A percentile compares a stretch with the other conserved stretches of the same genome.
Conservation (phyloP, 495 filamentous ascomycete genomes). For the Apodospora peruviana region DNA sequence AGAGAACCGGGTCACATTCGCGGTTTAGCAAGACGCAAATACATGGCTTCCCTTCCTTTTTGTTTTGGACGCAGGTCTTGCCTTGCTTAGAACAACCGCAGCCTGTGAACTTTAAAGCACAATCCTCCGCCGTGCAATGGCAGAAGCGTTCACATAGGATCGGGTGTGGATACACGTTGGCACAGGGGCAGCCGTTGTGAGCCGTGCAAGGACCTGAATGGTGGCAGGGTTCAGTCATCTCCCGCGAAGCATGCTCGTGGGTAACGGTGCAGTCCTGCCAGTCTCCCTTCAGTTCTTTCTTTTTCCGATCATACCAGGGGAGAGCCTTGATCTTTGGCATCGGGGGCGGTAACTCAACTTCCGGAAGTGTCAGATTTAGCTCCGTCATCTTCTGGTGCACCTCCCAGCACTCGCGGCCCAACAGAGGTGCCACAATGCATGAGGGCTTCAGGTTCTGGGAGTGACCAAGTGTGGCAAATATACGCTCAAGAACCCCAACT, state of each 20-base stretch:
- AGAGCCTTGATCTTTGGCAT: constrained; percentile 29
- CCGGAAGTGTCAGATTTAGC: constrained; percentile 25
- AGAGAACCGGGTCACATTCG: constrained; percentile 69
- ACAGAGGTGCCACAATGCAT: constrained; percentile 35
- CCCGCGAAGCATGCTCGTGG: constrained; percentile 37
- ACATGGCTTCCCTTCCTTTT: constrained; percentile 47
- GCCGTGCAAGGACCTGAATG: constrained; percentile 43
- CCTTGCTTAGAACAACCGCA: constrained; percentile 53
- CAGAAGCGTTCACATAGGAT: constrained; percentile 66
- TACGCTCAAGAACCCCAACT: constrained; percentile 28
- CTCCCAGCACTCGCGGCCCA: constrained; percentile 46
- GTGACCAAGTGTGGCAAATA: constrained; percentile 32
- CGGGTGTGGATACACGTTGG: constrained; percentile 26
- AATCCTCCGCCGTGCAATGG: constrained; percentile 51
- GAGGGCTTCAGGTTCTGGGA: constrained; percentile 28
- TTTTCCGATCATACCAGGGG: constrained; percentile 43
- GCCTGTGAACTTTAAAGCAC: constrained; percentile 58
- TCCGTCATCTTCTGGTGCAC: constrained; percentile 42
- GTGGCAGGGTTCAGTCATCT: constrained; percentile 36
- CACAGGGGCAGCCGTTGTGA: constrained; percentile 49
- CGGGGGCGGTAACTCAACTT: constrained; percentile 13
- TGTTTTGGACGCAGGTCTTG: constrained; percentile 44
- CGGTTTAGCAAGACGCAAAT: constrained; percentile 55
- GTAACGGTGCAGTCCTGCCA: constrained; percentile 42
- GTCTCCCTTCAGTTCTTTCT: constrained; percentile 40